Base-by-base conservation (phyloP, 805 yeast genomes). In the Candida ipomoeae region DNA sequence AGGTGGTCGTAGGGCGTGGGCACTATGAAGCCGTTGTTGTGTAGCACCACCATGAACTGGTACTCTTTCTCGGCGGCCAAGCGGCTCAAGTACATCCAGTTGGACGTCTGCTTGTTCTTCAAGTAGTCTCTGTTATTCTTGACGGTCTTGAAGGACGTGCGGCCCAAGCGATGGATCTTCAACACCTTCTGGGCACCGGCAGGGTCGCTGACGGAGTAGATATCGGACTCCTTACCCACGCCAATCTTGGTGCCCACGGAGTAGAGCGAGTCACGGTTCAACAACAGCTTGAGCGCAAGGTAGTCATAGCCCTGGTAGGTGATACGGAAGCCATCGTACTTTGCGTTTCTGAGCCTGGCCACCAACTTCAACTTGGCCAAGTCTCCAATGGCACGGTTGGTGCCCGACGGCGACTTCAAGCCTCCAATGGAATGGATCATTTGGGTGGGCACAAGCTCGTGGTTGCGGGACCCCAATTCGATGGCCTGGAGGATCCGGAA, bases 151-250 rank as follows among this genome's bases (percentile, higher is more conserved):
- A 94, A 94, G 5, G 97, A 90, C 1, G 92, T 87, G 64, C 99
- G 82, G 33, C 99, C 99, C 52, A 94, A 75, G 57, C 99, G 79
- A 68, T 91, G 97, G 36, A 94, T 85, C 67, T 94, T 94, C 63
- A 94, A 70, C 15, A 91, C 96, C 59, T 81, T 79, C 48, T 81
- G 79, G 17, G 54, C 55, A 0, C 92, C 94, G 18, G 78, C 63
- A 11, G 77, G 71, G 61, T 86, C 91, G 50, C 85, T 83, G 1
- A 87, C 91, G 11, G 91, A 79, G 66, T 86, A 89, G 61, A 94
- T 91, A 71, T 94, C 99, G 2, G 97, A 90, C 68, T 94, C 99
- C 64, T 94, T 94, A 61, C 99, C 99, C 46, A 94, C 96, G 52
- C 98, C 99, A 58, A 92, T 90, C 8, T 86, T 87, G 42, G 84